Conservation (phyloP, 169 alveolate species). For the Eimeria zaria region DNA sequence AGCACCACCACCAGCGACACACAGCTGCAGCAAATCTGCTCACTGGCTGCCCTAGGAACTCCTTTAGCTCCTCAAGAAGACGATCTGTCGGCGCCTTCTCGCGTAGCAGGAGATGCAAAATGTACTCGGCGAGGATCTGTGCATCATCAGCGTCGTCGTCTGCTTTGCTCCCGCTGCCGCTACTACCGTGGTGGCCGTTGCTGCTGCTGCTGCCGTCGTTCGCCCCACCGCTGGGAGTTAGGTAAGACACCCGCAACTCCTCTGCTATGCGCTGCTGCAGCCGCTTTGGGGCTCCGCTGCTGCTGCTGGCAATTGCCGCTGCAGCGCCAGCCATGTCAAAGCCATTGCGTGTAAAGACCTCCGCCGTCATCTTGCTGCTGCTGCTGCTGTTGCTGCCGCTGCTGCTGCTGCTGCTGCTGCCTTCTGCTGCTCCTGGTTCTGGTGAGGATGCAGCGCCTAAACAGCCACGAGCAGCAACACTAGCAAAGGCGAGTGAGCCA, state of each 20-base stretch:
- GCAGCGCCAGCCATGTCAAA: conserved; percentile 79
- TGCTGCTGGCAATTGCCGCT: conserved; percentile 70
- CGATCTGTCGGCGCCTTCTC: conserved; percentile 71
- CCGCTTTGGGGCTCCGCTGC: conserved; percentile 73
- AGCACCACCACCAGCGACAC: background rate
- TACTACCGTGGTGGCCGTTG: conserved; percentile 71
- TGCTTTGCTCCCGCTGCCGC: conserved; percentile 27
- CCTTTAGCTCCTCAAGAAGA: conserved; percentile 64
- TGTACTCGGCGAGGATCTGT: conserved; percentile 73
- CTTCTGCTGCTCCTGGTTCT: conserved; percentile 57
- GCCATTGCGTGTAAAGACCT: conserved; percentile 46
- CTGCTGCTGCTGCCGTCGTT: conserved; percentile 56
- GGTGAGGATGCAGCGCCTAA: conserved; percentile 68
- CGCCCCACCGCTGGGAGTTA: conserved; percentile 62
- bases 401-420: conserved; percentile 61
- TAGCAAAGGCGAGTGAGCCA: conserved; percentile 27
- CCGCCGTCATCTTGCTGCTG: conserved; percentile 70
- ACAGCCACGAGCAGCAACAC: conserved; percentile 46
- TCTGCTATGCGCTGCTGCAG: conserved; percentile 78
- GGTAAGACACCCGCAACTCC: conserved; percentile 72
- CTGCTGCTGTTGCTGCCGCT: conserved; percentile 26
- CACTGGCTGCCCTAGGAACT: conserved; percentile 75
- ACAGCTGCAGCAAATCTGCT: conserved; percentile 50
- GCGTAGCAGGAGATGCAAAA: conserved; percentile 56
- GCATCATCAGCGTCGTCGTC: conserved; percentile 77